Percentiles rank a stretch among this genome's conserved stretches.
These are phyloP conservation scores for Taxillus chinensis DNA, from an alignment of 164 flowering plant genomes.

Conservation along the genomic window DNA sequence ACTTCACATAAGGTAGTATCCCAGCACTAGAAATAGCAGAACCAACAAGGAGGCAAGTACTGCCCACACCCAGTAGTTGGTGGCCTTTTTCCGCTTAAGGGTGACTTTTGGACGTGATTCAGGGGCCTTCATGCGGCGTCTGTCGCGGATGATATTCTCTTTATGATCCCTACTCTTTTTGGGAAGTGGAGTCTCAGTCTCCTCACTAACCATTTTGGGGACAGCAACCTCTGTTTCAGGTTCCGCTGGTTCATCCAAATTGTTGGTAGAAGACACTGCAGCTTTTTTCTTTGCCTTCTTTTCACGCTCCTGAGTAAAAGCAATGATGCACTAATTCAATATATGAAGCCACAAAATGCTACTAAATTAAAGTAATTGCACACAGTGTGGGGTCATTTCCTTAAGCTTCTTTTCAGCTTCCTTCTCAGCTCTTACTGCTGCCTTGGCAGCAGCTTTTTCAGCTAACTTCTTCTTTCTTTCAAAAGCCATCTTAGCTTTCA, in stretches of 20 bases:
- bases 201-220: slow-evolving; percentile 25
- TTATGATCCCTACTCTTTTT: slow-evolving; percentile 37
- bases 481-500: slow-evolving; percentile 61
- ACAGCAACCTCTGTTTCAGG: slow-evolving; percentile 14
- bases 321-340: too few relatives aligned
- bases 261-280: slow-evolving; percentile 17
- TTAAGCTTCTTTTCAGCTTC: slow-evolving; percentile 91
- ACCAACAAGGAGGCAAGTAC: slow-evolving; percentile 38
- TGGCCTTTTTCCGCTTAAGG: slow-evolving; percentile 58
- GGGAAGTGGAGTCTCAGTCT: slow-evolving; percentile 25
- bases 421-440: slow-evolving; percentile 73
- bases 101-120: slow-evolving; percentile 54
- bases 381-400: slow-evolving; percentile 27
- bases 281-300: slow-evolving; percentile 76
- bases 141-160: slow-evolving; percentile 35
- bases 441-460: slow-evolving; percentile 60
- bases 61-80: slow-evolving; percentile 64
- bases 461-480: slow-evolving; percentile 65
- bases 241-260: slow-evolving; percentile 35
- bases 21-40: slow-evolving; percentile 28
- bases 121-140: slow-evolving; percentile 34
- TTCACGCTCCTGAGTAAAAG: slow-evolving; percentile 54
- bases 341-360: too few relatives aligned
- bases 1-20: slow-evolving; percentile 37
- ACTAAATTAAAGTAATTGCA: neutral